Base-by-base conservation (phyloP, 2,329 filamentous ascomycete genomes). In the Phyllosticta ampelicida region DNA sequence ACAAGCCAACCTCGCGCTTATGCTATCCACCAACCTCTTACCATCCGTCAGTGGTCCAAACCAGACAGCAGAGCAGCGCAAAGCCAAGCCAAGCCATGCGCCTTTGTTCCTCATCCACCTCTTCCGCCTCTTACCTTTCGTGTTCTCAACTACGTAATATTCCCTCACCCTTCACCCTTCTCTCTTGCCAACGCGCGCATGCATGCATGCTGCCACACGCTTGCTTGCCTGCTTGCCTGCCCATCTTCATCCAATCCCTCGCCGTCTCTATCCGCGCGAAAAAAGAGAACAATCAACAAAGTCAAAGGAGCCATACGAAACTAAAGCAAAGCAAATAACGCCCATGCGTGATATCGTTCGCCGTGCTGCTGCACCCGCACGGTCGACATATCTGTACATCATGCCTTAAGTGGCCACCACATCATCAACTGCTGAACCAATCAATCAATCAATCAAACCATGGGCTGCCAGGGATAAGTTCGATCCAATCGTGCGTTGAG, bases 361-460 rank as follows among this genome's bases (percentile, higher is more conserved):
- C 36, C 36, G 36, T 44, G 36, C 36, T 44, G 13, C 36, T 50
- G 18, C 26, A 30, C 19, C 21, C 21, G 13, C 20, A 28, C 48
- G 16, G 13, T 44, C 18, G 36, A 44, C 86, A 86, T n/a, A 86
- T 85, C 19, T 88, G 36, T 44, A 44, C 36, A 44, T 44, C 36
- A 44, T 44, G 36, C 88, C 11, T 76, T 95, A 28, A 84, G 87
- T 49, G 84, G 97, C 72, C 83, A 88, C 51, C 89, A 94, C 61
- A 95, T 90, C 0, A 80, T 97, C 63, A 90, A 96, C 75, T 90
- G 96, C 70, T 99, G 97, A 77, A 84, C 87, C 66, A 81, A 82
- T 58, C 83, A 44, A 44, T 58, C 83, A 44, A 44, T n/a, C 13
- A 44, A n/a, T 44, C 16, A 44, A n/a, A 44, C 36, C 36, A 36